A percentile compares a stretch with the other conserved stretches of the same genome.
Conservation (phyloP, 1,284 basidiomycete species). For the Sphaerobolus stellatus region DNA sequence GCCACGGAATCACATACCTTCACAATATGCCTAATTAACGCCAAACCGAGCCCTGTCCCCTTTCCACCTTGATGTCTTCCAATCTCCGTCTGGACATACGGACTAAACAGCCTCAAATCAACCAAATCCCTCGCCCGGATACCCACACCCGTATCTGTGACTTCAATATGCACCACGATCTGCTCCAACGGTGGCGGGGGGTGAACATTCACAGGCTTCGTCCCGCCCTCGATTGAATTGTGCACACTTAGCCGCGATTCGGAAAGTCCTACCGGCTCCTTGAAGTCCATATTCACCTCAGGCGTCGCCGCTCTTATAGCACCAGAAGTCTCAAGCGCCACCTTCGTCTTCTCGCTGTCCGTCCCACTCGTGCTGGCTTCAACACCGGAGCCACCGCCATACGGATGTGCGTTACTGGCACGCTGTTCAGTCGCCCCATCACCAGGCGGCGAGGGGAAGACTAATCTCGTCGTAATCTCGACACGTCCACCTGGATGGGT, state of each 20-base stretch:
- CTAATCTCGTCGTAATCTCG: slow-evolving; percentile 56
- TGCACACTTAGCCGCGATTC: slow-evolving; percentile 49
- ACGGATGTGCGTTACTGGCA: no score
- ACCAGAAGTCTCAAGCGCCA: not conserved
- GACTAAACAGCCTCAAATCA: slow-evolving; percentile 65
- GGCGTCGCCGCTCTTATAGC: not conserved
- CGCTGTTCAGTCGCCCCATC: no score
- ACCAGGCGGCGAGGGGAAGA: no score
- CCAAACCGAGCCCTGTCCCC: slow-evolving; percentile 85
- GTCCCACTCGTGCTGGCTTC: no score
- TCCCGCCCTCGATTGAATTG: slow-evolving; percentile 45
- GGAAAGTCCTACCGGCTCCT: no score
- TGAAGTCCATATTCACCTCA: no score
- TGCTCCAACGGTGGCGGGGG: slow-evolving; percentile 44
- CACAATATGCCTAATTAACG: slow-evolving; percentile 87
- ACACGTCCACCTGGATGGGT: slow-evolving; percentile 74
- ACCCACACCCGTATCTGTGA: slow-evolving; percentile 79
- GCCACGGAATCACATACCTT: slow-evolving; percentile 78
- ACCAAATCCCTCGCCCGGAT: slow-evolving; percentile 72
- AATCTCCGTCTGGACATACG: slow-evolving; percentile 34
- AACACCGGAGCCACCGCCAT: no score
- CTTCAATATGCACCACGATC: slow-evolving; percentile 78
- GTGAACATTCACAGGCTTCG: no score
- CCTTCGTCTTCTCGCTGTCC: not conserved
- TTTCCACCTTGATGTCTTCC: slow-evolving; percentile 63